phyloP scores from a whole-genome alignment of 768 basidiomycete species.

The Imleria badia region DNA sequence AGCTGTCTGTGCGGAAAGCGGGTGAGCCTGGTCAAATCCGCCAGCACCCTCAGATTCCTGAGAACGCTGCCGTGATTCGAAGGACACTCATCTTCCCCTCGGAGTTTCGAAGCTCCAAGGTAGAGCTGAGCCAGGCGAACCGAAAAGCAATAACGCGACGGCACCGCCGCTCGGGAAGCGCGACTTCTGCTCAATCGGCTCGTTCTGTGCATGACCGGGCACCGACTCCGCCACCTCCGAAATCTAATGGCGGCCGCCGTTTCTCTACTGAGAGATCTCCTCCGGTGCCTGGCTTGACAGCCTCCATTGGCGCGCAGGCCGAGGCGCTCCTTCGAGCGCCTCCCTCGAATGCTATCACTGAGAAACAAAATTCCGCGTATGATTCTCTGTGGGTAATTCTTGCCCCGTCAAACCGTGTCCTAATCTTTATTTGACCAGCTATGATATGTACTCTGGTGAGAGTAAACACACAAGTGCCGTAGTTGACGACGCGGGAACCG shows the following conservation, averaged over 20 bases:
- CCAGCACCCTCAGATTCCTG: constrained; percentile 35
- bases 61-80: constrained; percentile 57
- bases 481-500: constrained; percentile 35
- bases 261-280: constrained; percentile 69
- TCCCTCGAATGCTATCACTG: constrained; percentile 42
- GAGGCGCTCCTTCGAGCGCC: constrained; percentile 42
- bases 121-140: constrained; percentile 54
- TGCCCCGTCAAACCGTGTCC: constrained; percentile 13
- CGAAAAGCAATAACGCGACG: constrained; percentile 50
- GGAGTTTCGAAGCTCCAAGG: constrained; percentile 55
- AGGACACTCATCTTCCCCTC: constrained; percentile 80
- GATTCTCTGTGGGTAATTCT: constrained; percentile 68
- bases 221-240: constrained; percentile 84
- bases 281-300: constrained; percentile 65
- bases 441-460: constrained; percentile 78
- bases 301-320: constrained; percentile 44
- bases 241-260: constrained; percentile 48
- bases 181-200: constrained; percentile 55
- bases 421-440: constrained; percentile 44
- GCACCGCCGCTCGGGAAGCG: constrained; percentile 64
- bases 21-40: constrained; percentile 27
- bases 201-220: constrained; percentile 79
- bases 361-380: constrained; percentile 70
- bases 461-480: constrained; percentile 36
- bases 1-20: constrained; percentile 21